Evolutionary conservation across 2,329 filamentous ascomycete genomes (phyloP).

Genomic region (Exophiala lecanii-corni): DNA sequence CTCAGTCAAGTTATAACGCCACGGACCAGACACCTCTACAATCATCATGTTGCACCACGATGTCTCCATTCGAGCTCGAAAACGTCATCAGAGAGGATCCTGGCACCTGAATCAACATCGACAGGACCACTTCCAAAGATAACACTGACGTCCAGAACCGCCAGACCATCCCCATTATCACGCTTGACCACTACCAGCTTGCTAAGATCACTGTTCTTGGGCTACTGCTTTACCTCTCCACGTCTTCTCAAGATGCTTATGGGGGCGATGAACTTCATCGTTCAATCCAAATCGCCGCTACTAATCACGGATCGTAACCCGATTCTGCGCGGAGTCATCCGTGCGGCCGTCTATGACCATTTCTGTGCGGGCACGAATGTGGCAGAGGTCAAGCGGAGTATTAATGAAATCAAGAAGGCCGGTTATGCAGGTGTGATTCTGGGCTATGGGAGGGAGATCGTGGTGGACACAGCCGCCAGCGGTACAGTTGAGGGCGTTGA

Average conservation of each 20-base stretch:
- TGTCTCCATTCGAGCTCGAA: too few relatives aligned
- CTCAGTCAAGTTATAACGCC: too few relatives aligned
- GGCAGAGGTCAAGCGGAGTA: constrained; percentile 43
- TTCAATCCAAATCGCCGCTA: constrained; percentile 40
- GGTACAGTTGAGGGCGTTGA: constrained; percentile 24
- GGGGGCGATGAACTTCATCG: constrained; percentile 33
- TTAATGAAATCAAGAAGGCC: constrained; percentile 43
- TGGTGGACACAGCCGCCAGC: constrained; percentile 29
- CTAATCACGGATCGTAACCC: constrained; percentile 47
- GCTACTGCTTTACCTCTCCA: constrained; percentile 30
- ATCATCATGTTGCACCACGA: too few relatives aligned
- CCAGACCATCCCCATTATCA: constrained; percentile 3
- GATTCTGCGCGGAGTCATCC: constrained; percentile 41
- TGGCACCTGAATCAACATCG: too few relatives aligned
- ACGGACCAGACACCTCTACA: too few relatives aligned
- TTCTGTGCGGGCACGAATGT: constrained; percentile 53
- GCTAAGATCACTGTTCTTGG: constrained; percentile 29
- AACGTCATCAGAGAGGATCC: too few relatives aligned
- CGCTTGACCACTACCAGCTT: constrained; percentile 23
- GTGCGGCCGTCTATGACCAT: constrained; percentile 50
- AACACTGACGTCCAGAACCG: too few relatives aligned
- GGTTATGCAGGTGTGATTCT: constrained; percentile 52
- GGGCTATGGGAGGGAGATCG: constrained; percentile 50
- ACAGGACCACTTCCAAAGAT: too few relatives aligned
- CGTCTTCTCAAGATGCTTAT: constrained; percentile 30